Base-by-base conservation (phyloP, 2,329 filamentous ascomycete species). In the Camillea tinctor region DNA sequence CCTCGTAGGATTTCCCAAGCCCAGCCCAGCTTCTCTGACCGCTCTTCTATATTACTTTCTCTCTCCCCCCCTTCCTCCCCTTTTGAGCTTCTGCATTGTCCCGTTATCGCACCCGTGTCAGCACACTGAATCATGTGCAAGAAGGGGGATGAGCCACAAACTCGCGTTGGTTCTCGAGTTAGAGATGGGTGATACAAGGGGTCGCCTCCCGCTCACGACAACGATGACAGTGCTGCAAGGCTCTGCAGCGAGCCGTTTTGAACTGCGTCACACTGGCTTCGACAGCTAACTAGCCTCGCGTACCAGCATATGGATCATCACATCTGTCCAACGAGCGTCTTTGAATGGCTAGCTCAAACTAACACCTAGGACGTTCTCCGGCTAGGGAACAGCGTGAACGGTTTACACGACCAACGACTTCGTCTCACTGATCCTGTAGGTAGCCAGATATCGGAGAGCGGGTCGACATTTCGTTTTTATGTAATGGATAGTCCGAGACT, bases 391-490 rank as follows among this genome's bases (percentile, higher is more conserved):
- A 23, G 58, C 53, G 56, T 59, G 58, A 44, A 20, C 49, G 36
- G 20, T 8, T 52, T 40, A 48, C 56, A 59, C 53, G 23, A 13
- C 20, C 30, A 59, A 54, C 44, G 21, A 20, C 20, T 21, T 40
- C 48, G 56, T 52, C 21, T 50, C 49, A 54, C n/a, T 64, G 61
- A 66, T 68, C 54, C 62, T 63, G 66, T 60, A 54, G 56, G 56
- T 66, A 68, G 61, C 66, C 65, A 63, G 59, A 60, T 60, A 53
- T 57, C 59, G 62, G 62, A 23, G 55, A 15, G 17, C 55, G 17
- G 7, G 52, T 15, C 22, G 50, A 21, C 21, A 23, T 44, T 53
- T 19, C 24, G 30, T 4, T 30, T 30, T 11, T 30, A 30, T 3
- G 8, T 30, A 44, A 20, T 55, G 7, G 26, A 15, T 19, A 21